Conservation (phyloP, 441 rosid genomes). For the Adansonia grandidieri region DNA sequence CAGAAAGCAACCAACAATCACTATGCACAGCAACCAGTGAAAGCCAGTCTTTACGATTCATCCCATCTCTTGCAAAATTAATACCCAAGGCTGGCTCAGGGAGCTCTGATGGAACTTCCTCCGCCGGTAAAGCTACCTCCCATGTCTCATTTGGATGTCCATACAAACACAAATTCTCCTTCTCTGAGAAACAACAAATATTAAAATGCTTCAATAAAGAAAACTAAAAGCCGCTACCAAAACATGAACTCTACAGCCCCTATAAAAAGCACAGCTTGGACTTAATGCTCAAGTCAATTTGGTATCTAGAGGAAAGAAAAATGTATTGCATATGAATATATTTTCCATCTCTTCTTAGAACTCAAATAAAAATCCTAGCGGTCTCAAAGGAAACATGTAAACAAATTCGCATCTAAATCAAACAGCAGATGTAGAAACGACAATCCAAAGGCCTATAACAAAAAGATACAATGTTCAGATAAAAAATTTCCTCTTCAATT, state of each 20-base stretch:
- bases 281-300: not conserved
- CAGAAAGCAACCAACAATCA: slow-evolving; percentile 84
- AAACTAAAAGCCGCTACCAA: not conserved
- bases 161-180: slow-evolving; percentile 83
- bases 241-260: not conserved
- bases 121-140: slow-evolving; percentile 82
- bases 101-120: slow-evolving; percentile 88
- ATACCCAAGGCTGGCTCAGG: slow-evolving; percentile 89
- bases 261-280: not conserved
- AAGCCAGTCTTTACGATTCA: slow-evolving; percentile 84
- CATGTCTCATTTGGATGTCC: slow-evolving; percentile 77
- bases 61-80: slow-evolving; percentile 87
- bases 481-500: not conserved
- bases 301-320: not conserved
- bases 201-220: not conserved
- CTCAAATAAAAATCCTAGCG: not conserved
- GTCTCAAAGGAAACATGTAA: not conserved
- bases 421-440: not conserved
- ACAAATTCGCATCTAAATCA: not conserved
- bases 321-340: not conserved
- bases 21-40: slow-evolving; percentile 84
- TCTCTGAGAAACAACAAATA: slow-evolving; percentile 43
- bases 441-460: not conserved
- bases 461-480: not conserved
- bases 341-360: not conserved